Conservation (phyloP, 305 asterid genomes). For the Solanum hybrid region DNA sequence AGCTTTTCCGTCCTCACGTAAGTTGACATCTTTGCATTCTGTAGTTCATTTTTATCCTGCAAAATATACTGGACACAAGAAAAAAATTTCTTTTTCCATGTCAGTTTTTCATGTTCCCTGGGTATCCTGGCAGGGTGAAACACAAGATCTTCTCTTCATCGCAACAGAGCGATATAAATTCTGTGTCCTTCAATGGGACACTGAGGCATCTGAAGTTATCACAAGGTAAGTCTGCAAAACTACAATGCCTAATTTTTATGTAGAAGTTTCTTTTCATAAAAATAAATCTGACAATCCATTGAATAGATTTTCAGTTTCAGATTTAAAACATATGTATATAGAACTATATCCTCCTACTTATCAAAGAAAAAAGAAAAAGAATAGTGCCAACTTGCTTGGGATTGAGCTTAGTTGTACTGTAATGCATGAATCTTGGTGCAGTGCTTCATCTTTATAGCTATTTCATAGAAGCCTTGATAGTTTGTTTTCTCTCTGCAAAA, state of each 20-base stretch:
- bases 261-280: neutral
- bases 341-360: neutral
- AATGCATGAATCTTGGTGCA: neutral
- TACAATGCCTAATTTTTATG: neutral
- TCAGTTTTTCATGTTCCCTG: neutral
- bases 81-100: neutral
- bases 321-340: neutral
- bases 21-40: conserved; percentile 22
- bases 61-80: neutral
- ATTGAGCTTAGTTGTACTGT: neutral
- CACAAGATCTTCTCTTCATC: conserved; percentile 84
- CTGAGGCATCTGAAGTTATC: conserved; percentile 66
- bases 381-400: neutral
- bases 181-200: conserved; percentile 90
- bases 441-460: neutral
- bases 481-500: neutral
- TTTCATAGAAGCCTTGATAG: neutral
- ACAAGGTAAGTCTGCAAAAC: conserved; percentile 47
- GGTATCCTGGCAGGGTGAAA: conserved; percentile 56
- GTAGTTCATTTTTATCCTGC: neutral
- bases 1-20: conserved; percentile 97
- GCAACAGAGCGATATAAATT: conserved; percentile 93
- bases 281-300: neutral
- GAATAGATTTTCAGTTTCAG: neutral
- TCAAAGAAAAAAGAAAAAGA: neutral